Percentiles rank a stretch among this genome's conserved stretches.
phyloP scores from a whole-genome alignment of 2,329 filamentous ascomycete species.

The Xylaria sp. region DNA sequence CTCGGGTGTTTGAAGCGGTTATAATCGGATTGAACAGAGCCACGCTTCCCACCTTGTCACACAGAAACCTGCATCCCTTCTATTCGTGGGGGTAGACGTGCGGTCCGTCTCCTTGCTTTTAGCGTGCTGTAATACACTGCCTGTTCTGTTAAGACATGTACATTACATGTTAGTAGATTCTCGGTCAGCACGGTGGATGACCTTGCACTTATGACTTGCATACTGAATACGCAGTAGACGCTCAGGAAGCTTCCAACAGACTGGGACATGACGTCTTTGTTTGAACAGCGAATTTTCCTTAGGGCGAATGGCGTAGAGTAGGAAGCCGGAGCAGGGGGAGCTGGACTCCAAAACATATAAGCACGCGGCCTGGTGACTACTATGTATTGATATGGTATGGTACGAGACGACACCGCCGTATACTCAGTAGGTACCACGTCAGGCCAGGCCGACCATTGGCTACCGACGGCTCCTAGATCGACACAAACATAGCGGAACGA shows the following conservation, averaged over 20 bases:
- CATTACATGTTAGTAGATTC: not conserved
- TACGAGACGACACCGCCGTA: not conserved
- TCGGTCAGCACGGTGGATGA: not conserved
- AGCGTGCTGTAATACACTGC: not conserved
- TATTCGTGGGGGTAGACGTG: constrained; percentile 21
- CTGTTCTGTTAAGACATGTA: not conserved
- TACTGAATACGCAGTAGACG: not conserved
- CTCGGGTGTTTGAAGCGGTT: not conserved
- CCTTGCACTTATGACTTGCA: constrained; percentile 1
- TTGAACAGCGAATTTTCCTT: not conserved
- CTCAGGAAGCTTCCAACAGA: not conserved
- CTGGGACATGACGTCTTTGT: constrained; percentile 6
- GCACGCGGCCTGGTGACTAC: constrained; percentile 1
- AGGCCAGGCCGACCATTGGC: constrained; percentile 1
- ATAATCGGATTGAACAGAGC: constrained; percentile 10
- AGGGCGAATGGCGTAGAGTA: not conserved
- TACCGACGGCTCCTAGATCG: constrained; percentile 12
- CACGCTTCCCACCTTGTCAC: constrained; percentile 3
- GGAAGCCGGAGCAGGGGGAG: constrained; percentile 1
- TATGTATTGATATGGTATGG: constrained; percentile 12
- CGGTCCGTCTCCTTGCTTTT: constrained; percentile 12
- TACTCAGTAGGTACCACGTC: not conserved
- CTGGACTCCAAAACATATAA: constrained; percentile 8
- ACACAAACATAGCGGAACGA: constrained; percentile 10
- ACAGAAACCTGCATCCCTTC: constrained; percentile 1